Base-by-base conservation (phyloP, 495 filamentous ascomycete genomes). In the Xanthoparmelia taractica region DNA sequence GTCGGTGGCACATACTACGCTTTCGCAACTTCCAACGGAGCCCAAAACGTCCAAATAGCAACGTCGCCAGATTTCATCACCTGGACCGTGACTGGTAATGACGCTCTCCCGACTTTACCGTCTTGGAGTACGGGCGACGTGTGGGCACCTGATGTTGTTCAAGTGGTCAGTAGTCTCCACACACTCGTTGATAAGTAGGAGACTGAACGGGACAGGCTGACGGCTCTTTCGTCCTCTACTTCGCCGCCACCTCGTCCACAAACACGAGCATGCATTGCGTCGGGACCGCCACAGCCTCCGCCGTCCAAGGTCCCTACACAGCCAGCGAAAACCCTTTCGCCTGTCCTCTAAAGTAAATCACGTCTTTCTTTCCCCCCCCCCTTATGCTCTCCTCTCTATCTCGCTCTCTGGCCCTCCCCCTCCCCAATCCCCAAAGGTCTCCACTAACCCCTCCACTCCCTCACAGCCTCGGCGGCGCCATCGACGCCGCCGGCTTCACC, bases 101-200 rank as follows among this genome's bases (percentile, higher is more conserved):
- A 76, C 67, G 74, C 72, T 7, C 47, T 76, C 41, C 72, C 69
- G 10, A 67, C 60, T 29, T 67, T 74, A 38, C 72, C 72, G 50
- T 62, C 64, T 6, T 76, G 73, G 73, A 65, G 71, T 15, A 69
- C 68, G 18, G 65, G 65, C 27, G 41, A 62, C 8, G 72, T 73
- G 13, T 84, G 80, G 80, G 80, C 81, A 1, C 81, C 80, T 10
- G 78, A 79, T 62, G 74, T 84, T 1, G 25, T 57, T 5, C 27
- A 60, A 17, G 20, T 65, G n/a, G 48, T 52, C 5, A 31, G 48
- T 6, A 15, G 18, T 11, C 48, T 17, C 18, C 48, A 48, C 23
- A 18, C 18, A 29, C 23, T 4, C 47, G 4, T 1, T 27, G 47
- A 4, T 15, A 27, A 50, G 47, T 5, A 12, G 27, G 8, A 29